Base-by-base conservation (phyloP, 371 early-diverging fungal genomes). In the Lichtheimia corymbifera region DNA sequence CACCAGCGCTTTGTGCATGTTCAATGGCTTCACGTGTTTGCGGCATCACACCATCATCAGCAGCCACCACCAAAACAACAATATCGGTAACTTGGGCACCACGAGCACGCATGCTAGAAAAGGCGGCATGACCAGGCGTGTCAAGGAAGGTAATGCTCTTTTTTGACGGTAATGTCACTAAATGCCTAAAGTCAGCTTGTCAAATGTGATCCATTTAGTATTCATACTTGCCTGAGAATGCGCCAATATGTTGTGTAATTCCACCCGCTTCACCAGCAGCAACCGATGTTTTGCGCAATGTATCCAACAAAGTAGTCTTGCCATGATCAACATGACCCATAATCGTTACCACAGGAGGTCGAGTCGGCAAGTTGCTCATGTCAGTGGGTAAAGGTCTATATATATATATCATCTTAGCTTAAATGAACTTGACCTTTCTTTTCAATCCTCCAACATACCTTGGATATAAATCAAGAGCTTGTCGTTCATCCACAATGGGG, bases 261-360 rank as follows among this genome's bases (percentile, higher is more conserved):
- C 97, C 97, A 27, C 98, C 97, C 2, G 94, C 93, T 80, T 98
- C 98, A n/a, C 88, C 86, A 14, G 92, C 91, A 17, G 95, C 97
- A 9, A 97, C 92, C 0, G 94, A 90, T 1, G 94, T 91, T 67
- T 93, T 92, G 43, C 97, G 89, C 40, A 97, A 80, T 0, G 93
- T 80, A 71, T 99, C 99, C 62, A 99, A 77, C 20, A 99, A 78
- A 0, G 99, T 98, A 1, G 98, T 97, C 68, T 98, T 98, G 28
- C 98, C 97, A 68, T 97, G 97, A 74, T 98, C 97, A 28, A 97
- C 95, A 64, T 98, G 98, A 14, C 99, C 99, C 93, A 99, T 93
- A 64, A 99, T 95, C 6, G 97, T 96, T 20, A 97, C 95, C 17
- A 97, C 90, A 6, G 97, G 97, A 2, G 97, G 93, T 43, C 97